phyloP scores from a whole-genome alignment of 1,284 basidiomycete genomes.

The Phenoliferia sp. region DNA sequence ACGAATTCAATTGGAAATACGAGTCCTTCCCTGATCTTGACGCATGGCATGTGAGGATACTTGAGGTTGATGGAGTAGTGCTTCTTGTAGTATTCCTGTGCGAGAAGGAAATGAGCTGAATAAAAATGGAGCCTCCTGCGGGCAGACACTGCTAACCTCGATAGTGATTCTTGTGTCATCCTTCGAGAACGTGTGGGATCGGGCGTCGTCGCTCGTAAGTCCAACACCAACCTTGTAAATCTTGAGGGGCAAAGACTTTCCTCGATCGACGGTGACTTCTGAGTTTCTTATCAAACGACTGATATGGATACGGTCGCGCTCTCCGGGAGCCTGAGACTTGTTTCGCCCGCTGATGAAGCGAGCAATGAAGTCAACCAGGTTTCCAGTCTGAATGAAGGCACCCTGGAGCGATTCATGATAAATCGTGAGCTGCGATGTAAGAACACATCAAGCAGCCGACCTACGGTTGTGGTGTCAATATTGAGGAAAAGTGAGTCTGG shows the following conservation, averaged over 20 bases:
- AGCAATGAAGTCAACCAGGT: not conserved
- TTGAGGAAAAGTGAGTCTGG: not conserved
- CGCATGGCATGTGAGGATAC: not conserved
- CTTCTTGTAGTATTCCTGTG: not conserved
- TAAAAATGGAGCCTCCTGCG: not conserved
- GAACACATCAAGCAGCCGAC: too few relatives aligned
- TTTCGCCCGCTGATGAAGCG: not conserved
- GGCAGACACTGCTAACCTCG: not conserved
- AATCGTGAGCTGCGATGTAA: not conserved
- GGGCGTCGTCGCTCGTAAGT: not conserved
- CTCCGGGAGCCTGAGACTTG: not conserved
- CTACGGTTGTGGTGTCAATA: not conserved
- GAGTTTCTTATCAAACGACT: not conserved
- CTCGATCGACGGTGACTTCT: not conserved
- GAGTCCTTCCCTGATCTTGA: not conserved
- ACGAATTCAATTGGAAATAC: not conserved
- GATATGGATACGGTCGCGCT: not conserved
- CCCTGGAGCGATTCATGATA: conserved; percentile 12
- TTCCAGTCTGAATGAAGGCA: conserved; percentile 5
- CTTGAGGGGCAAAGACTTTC: not conserved
- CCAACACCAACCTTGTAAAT: not conserved
- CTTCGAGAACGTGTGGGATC: not conserved
- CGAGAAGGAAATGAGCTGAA: not conserved
- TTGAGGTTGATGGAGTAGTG: not conserved
- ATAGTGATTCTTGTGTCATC: not conserved